Evolutionary conservation across 148 eudicot genomes (phyloP).

Genomic region (Cornus suecica): DNA sequence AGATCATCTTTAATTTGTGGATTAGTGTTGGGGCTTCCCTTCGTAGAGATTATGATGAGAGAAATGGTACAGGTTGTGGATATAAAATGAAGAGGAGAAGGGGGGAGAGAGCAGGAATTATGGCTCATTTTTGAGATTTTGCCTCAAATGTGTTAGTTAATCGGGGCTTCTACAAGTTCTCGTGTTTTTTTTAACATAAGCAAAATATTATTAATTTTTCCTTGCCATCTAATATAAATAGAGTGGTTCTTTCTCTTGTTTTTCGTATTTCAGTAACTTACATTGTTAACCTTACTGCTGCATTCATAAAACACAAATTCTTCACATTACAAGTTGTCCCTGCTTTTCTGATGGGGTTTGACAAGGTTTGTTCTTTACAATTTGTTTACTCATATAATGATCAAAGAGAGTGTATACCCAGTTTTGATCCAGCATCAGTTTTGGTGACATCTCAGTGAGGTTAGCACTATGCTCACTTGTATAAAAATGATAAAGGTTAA

Average conservation of each 20-base stretch:
- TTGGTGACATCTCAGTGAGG: no score
- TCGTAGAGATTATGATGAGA: constrained; percentile 15
- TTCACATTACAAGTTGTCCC: background rate
- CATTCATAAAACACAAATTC: background rate
- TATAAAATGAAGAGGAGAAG: background rate
- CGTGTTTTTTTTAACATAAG: constrained; percentile 7
- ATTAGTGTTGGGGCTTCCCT: background rate
- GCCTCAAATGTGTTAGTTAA: constrained; percentile 1
- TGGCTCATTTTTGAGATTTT: constrained; percentile 2
- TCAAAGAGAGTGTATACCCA: no score
- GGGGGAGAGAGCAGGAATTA: constrained; percentile 4
- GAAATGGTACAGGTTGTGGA: background rate
- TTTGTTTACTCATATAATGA: no score
- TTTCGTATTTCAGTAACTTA: background rate
- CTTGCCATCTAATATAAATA: background rate
- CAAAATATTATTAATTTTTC: constrained; percentile 4
- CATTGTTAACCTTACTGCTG: background rate
- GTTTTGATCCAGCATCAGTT: no score
- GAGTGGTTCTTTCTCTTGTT: background rate
- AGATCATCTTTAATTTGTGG: constrained; percentile 3
- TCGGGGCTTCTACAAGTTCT: constrained; percentile 1
- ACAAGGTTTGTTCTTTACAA: no score
- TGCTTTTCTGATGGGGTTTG: background rate
- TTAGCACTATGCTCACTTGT: no score
- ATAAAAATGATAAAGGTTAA: no score